Evolutionary conservation across 352 stramenopile genomes (phyloP), one percentile per base, ranked within the genome.

Genomic region (Peronospora belbahrii): DNA sequence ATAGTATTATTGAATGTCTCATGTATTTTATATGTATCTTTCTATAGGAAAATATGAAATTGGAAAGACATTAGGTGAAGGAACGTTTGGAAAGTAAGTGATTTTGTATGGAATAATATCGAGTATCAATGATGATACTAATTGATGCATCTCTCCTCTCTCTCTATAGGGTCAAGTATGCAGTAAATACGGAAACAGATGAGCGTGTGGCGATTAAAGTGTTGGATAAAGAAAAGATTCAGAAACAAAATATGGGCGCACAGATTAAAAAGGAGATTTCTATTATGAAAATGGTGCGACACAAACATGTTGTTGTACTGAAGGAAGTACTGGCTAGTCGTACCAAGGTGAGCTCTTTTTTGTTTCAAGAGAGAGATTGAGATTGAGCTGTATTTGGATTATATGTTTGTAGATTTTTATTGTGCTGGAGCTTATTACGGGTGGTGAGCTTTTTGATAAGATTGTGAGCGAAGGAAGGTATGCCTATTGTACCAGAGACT

Each of bases 221-320:
- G 55, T 75, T 98, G 50, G 93, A 98, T 67, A 98, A 98, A 74
- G 86, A 97, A 43, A 97, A 97, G 70, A 97, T 98, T 65, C 91
- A 98, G 65, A 97, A 97, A 65, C 92, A 98, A 63, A 98, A 98
- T 70, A 98, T 98, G 92, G 92, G 89, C 11, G 86, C 90, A 23
- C 95, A 98, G 74, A 95, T 98, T 62, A 98, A 98, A 70, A 97
- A 97, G 65, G 95, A 98, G 76, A 98, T 98, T 55, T 96, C 87
- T 8, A 98, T 98, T 52, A 98, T 98, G 93, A 98, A 97, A 73
- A 96, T 98, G 67, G 88, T 93, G 65, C 79, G 82, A 65, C 79
- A 93, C 65, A 79, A 76, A 53, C 79, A 93, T 62, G 77, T 93
- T n/a, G 82, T 93, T 36, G 82, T 91, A 60, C 74, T 93, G 30